These are phyloP conservation scores for Penstemon newberryi DNA, from an alignment of 257 asterid genomes.

Conservation along the genomic window DNA sequence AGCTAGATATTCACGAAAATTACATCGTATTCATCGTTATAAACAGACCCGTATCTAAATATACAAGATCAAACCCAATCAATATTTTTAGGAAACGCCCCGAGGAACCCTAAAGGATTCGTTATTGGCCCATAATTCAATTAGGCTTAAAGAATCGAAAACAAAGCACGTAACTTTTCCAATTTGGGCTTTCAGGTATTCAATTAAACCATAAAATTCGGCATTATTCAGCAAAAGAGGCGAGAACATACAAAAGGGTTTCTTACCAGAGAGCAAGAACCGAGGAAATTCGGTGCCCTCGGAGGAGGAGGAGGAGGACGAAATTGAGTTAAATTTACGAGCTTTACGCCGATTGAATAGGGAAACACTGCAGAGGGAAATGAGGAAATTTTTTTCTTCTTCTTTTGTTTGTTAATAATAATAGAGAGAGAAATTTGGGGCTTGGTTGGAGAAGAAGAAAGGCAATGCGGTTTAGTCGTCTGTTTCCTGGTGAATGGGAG, in stretches of 20 bases:
- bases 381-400: too few species aligned
- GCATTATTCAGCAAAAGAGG: not conserved
- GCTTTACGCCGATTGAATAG: slow-evolving; percentile 33
- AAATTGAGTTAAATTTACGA: slow-evolving; percentile 32
- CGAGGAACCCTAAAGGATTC: slow-evolving; percentile 56
- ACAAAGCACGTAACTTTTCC: not conserved
- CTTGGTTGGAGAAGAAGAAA: slow-evolving; percentile 42
- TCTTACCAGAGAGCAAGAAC: slow-evolving; percentile 47
- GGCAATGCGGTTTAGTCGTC: too few species aligned
- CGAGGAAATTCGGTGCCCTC: slow-evolving; percentile 26
- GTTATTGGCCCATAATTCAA: slow-evolving; percentile 37
- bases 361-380: too few species aligned
- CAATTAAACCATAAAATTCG: slow-evolving; percentile 1
- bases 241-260: slow-evolving; percentile 23
- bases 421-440: slow-evolving; percentile 22
- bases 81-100: slow-evolving; percentile 9
- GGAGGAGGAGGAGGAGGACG: slow-evolving; percentile 18
- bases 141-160: not conserved
- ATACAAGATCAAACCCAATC: slow-evolving; percentile 17
- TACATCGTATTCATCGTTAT: slow-evolving; percentile 23
- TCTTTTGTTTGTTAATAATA: not conserved
- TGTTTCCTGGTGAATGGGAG: too few species aligned
- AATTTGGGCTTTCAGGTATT: slow-evolving; percentile 24
- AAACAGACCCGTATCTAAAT: slow-evolving; percentile 18
- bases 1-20: not conserved